Conservation (phyloP, 306 rosid species). For the Cucurbita pepo region DNA sequence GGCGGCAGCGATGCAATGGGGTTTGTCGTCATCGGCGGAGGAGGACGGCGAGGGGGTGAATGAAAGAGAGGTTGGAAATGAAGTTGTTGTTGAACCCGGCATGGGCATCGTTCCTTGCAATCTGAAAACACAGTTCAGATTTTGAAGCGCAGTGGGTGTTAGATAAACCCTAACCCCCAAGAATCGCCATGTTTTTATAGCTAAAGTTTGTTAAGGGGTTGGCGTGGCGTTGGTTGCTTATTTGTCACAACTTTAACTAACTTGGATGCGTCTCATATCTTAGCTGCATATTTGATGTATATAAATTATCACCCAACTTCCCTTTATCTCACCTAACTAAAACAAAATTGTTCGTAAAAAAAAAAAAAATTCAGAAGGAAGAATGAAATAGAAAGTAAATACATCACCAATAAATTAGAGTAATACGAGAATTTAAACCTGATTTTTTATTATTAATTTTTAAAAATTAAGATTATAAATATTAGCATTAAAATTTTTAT, state of each 20-base stretch:
- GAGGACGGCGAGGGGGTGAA: conserved; percentile 33
- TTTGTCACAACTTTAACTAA: conserved; percentile 44
- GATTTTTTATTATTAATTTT: too few species aligned
- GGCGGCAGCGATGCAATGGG: not conserved
- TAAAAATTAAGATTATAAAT: too few species aligned
- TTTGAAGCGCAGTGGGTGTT: not conserved
- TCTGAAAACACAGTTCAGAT: not conserved
- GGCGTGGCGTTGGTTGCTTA: conserved; percentile 39
- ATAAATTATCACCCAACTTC: not conserved
- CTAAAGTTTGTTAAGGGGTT: conserved; percentile 3
- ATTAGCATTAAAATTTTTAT: too few species aligned
- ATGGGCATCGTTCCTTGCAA: not conserved
- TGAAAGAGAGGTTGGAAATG: conserved; percentile 18
- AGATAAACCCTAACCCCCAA: not conserved
- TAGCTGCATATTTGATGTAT: not conserved
- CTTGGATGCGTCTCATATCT: conserved; percentile 19
- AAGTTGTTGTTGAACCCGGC: not conserved
- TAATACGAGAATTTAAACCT: too few species aligned
- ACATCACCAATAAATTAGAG: too few species aligned
- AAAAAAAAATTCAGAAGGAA: too few species aligned
- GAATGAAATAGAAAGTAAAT: too few species aligned
- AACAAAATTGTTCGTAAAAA: too few species aligned
- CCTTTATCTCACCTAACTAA: not conserved
- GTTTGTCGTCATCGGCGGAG: conserved; percentile 1
- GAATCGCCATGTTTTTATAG: not conserved